phyloP scores from a whole-genome alignment of 192 early-diverging fungal species.

The Backusella westeae region DNA sequence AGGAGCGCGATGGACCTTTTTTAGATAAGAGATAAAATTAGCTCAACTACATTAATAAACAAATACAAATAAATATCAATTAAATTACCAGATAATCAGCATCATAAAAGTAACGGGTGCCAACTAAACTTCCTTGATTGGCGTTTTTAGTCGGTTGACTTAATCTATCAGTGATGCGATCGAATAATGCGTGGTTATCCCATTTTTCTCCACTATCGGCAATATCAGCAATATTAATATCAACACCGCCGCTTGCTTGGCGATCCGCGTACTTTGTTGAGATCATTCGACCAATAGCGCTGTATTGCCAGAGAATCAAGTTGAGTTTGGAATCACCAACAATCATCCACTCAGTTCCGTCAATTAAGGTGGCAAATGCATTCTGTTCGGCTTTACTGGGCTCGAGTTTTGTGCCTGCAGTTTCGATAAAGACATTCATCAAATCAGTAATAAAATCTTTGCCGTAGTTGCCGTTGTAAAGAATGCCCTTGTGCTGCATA shows the following conservation, averaged over 20 bases:
- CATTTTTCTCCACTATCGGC: conserved; percentile 13
- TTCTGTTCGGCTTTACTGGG: not conserved
- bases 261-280: not conserved
- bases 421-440: conserved; percentile 14
- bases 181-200: conserved; percentile 6
- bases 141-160: not conserved
- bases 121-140: conserved; percentile 15
- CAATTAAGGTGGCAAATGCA: conserved; percentile 18
- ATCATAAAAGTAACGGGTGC: conserved; percentile 13
- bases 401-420: conserved; percentile 12
- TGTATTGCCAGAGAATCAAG: conserved; percentile 22
- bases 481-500: conserved; percentile 21
- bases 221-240: conserved; percentile 15
- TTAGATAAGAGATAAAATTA: not conserved
- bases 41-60: not conserved
- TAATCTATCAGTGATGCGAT: conserved; percentile 12
- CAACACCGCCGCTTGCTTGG: conserved; percentile 15
- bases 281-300: conserved; percentile 29
- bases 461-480: conserved; percentile 32
- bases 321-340: conserved; percentile 13
- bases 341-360: conserved; percentile 31
- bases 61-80: not conserved
- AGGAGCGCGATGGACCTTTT: conserved; percentile 20
- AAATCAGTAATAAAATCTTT: conserved; percentile 21
- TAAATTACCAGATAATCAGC: conserved; percentile 19